These are phyloP conservation scores for Fusarium sp. DNA, from an alignment of 2,329 filamentous ascomycete species.

Conservation along the genomic window DNA sequence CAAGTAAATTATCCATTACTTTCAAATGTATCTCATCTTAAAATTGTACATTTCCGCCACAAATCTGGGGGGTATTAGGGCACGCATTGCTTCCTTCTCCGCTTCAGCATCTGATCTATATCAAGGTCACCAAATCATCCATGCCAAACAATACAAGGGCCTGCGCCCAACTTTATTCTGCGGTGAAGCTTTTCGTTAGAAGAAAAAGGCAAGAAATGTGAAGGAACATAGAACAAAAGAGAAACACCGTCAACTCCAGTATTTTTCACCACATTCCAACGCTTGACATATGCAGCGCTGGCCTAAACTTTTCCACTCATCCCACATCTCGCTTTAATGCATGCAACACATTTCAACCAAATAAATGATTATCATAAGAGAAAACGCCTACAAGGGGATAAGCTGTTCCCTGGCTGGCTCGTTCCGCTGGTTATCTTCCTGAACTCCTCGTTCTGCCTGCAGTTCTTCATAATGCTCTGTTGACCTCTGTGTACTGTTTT, in stretches of 20 bases:
- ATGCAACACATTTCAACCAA: constrained; percentile 21
- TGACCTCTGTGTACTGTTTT: constrained; percentile 18
- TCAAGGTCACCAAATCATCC: constrained; percentile 2
- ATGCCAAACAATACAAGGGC: constrained; percentile 33
- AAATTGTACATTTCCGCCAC: background rate
- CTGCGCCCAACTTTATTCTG: constrained; percentile 42
- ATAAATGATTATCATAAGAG: background rate
- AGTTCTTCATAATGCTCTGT: constrained; percentile 35
- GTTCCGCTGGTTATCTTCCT: constrained; percentile 23
- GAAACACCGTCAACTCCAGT: constrained; percentile 44
- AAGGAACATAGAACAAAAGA: constrained; percentile 10
- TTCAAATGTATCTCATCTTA: no score
- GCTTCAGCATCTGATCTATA: constrained; percentile 1
- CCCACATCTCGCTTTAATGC: constrained; percentile 29
- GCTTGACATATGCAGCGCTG: constrained; percentile 19
- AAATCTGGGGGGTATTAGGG: background rate
- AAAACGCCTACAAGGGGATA: constrained; percentile 32
- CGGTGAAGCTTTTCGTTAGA: constrained; percentile 29
- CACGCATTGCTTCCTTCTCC: background rate
- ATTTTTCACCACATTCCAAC: constrained; percentile 28
- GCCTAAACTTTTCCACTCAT: constrained; percentile 40
- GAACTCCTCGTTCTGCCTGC: constrained; percentile 18
- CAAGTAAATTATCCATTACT: no score
- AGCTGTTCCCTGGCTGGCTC: constrained; percentile 40
- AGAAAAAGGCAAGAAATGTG: constrained; percentile 24